phyloP scores from a whole-genome alignment of 2,329 filamentous ascomycete genomes.

The Colletotrichum sp. region DNA sequence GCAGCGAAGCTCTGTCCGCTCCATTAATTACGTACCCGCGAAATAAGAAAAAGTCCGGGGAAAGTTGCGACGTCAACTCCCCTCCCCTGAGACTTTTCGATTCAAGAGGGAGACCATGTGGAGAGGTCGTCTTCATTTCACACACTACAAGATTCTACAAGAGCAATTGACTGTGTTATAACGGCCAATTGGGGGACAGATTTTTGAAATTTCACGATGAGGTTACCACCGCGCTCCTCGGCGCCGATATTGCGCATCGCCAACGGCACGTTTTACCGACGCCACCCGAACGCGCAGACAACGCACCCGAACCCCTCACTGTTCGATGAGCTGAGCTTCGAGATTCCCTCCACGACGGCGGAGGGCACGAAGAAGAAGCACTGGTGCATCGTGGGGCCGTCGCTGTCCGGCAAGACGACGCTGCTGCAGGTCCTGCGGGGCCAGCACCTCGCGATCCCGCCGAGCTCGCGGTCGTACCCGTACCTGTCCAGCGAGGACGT shows the following conservation, averaged over 20 bases:
- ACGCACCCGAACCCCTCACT: conserved; percentile 70
- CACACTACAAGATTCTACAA: background rate
- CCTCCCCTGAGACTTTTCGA: background rate
- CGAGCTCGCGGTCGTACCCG: conserved; percentile 78
- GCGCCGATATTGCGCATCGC: conserved; percentile 72
- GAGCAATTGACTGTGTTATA: background rate
- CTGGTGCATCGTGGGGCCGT: conserved; percentile 87
- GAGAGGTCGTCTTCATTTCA: background rate
- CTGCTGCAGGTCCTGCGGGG: conserved; percentile 82
- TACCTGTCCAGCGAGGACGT: conserved; percentile 72
- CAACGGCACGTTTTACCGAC: conserved; percentile 83
- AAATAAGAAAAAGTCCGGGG: conserved; percentile 13
- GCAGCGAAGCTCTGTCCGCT: background rate
- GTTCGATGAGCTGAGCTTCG: conserved; percentile 74
- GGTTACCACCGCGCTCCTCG: conserved; percentile 23
- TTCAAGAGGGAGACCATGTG: background rate
- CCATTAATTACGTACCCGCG: background rate
- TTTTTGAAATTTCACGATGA: background rate
- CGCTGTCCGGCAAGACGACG: conserved; percentile 78
- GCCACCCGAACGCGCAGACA: conserved; percentile 62
- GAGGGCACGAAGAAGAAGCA: conserved; percentile 55
- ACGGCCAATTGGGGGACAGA: background rate
- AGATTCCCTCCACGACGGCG: conserved; percentile 61
- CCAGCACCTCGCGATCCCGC: conserved; percentile 76
- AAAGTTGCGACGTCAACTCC: background rate